Evolutionary conservation across 2,329 filamentous ascomycete genomes (phyloP), one percentile per base, ranked within the genome.

Genomic region (Monilinia fructigena): DNA sequence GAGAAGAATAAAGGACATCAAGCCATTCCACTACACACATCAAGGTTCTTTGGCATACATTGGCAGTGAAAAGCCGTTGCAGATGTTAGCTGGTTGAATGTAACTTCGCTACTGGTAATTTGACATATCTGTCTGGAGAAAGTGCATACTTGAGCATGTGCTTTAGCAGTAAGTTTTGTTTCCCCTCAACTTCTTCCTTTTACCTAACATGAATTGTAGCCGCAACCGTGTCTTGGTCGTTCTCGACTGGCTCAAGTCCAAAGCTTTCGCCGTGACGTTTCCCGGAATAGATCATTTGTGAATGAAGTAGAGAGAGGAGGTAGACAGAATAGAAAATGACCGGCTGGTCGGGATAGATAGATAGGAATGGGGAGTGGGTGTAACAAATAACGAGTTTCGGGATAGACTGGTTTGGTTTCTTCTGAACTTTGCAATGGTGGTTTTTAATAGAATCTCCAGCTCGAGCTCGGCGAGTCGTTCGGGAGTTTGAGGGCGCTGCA

Each of bases 61-160:
- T 81, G 95, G 95, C 70, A 96, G 92, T 79, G 95, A 99, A 79
- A 94, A 85, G 95, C 95, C 60, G 95, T 99, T 67, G 95, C 95
- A 69, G 95, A 99, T 80, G 92, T 99, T 75, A 91, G 88, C 77
- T 99, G 95, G 94, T 88, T 96, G 82, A 96, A 95, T 75, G 95
- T 72, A 99, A 98, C 82, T 86, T 99, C 74, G 94, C 95, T 69
- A 92, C 89, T 55, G 95, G 95, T 77, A 92, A 90, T 75, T 83
- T 98, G 80, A 99, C 95, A 66, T 99, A 96, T 82, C 86, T 97
- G 73, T 99, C 87, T 99, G 95, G 95, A 87, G 93, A 78, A 78
- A 96, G 91, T 77, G 95, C 94, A 65, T 99, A 99, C 80, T 83
- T 99, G 79, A 97, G 92, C 85, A 99, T 99, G 95, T 97, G 94